Conservation (phyloP, 164 flowering plant species). For the Piper longum region DNA sequence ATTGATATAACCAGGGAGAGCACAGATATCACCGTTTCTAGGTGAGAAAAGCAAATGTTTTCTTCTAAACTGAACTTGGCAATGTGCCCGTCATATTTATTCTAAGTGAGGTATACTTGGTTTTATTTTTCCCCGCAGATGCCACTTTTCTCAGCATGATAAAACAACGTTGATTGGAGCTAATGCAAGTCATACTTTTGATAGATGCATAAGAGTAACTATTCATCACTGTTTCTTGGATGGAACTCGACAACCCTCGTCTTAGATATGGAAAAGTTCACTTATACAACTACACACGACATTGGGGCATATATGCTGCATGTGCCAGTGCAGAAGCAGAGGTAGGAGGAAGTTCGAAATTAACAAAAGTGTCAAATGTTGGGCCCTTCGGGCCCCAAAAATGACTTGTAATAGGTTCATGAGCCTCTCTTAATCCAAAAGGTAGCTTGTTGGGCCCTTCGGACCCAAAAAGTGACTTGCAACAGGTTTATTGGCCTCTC, state of each 20-base stretch:
- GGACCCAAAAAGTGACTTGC: no score
- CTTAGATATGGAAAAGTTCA: conserved; percentile 77
- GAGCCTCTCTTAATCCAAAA: no score
- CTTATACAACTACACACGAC: conserved; percentile 71
- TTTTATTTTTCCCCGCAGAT: conserved; percentile 20
- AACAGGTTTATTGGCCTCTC: no score
- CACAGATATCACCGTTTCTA: conserved; percentile 73
- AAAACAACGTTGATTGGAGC: conserved; percentile 85
- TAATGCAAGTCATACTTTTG: conserved; percentile 51
- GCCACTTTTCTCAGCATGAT: conserved; percentile 59
- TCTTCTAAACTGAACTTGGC: neutral
- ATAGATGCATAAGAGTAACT: conserved; percentile 70
- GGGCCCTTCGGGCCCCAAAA: no score
- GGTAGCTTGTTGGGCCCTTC: no score
- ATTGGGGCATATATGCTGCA: conserved; percentile 89
- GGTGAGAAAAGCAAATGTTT: conserved; percentile 19
- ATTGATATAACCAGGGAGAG: conserved; percentile 74
- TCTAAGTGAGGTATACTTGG: neutral
- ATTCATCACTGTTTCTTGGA: conserved; percentile 86
- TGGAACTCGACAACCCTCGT: conserved; percentile 80
- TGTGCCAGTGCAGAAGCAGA: conserved; percentile 88
- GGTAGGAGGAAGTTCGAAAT: conserved; percentile 20
- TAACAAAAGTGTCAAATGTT: neutral
- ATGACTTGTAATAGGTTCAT: no score
- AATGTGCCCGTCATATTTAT: no score